phyloP scores from a whole-genome alignment of 2,329 filamentous ascomycete genomes.

The Ophiostoma himal-ulmi region DNA sequence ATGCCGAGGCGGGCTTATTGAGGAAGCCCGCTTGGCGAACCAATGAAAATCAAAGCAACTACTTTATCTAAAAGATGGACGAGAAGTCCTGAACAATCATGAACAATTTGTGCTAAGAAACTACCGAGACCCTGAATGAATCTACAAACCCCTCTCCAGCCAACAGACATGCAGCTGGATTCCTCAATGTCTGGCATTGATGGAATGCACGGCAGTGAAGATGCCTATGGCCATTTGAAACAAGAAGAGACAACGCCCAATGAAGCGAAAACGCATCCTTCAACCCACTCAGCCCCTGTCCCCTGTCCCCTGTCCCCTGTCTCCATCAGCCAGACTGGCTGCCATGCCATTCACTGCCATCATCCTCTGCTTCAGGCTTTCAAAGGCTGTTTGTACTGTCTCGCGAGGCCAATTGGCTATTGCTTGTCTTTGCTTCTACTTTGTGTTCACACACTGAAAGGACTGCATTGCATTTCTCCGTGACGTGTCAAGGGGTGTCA shows the following conservation, averaged over 20 bases:
- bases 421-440: neutral
- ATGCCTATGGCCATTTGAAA: neutral
- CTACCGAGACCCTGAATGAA: neutral
- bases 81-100: too few species aligned
- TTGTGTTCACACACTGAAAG: neutral
- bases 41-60: too few species aligned
- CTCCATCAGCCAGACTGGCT: neutral
- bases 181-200: constrained; percentile 2
- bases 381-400: neutral
- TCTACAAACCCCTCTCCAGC: neutral
- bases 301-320: neutral
- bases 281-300: neutral
- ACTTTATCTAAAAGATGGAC: too few species aligned
- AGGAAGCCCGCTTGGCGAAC: too few species aligned
- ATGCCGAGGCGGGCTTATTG: too few species aligned
- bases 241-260: constrained; percentile 4
- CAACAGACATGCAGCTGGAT: neutral
- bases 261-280: neutral
- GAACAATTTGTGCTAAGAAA: neutral
- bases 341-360: neutral
- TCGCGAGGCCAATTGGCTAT: neutral
- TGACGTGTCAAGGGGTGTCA: neutral
- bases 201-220: neutral
- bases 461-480: neutral
- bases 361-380: neutral